Conservation (phyloP, 257 asterid species). For the Anisodus acutangulus region DNA sequence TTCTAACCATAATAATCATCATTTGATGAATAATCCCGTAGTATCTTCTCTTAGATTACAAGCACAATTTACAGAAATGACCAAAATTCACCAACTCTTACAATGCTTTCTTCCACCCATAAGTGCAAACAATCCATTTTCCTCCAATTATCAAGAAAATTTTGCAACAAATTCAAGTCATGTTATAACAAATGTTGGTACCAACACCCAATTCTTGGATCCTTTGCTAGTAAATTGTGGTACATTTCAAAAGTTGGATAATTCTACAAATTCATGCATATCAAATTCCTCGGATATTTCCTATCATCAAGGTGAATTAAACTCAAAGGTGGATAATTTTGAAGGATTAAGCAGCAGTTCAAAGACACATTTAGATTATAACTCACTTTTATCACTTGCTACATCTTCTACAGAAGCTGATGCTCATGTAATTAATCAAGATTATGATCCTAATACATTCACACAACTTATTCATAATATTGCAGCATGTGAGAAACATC, state of each 20-base stretch:
- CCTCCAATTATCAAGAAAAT: constrained; percentile 29
- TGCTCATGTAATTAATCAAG: constrained; percentile 27
- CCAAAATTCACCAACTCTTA: constrained; percentile 41
- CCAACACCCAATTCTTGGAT: constrained; percentile 8
- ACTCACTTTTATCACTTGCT: constrained; percentile 29
- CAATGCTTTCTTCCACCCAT: constrained; percentile 37
- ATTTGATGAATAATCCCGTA: neutral
- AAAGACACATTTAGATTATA: neutral
- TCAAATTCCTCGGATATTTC: constrained; percentile 14
- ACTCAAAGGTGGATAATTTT: constrained; percentile 12
- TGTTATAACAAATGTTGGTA: neutral
- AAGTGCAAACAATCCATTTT: constrained; percentile 29
- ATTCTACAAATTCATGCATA: constrained; percentile 6
- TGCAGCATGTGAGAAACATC: constrained; percentile 20
- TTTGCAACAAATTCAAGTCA: constrained; percentile 26
- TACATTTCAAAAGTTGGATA: constrained; percentile 9
- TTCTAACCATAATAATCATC: neutral
- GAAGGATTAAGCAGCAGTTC: constrained; percentile 25
- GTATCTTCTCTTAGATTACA: constrained; percentile 32
- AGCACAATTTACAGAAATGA: constrained; percentile 29
- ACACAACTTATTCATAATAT: neutral
- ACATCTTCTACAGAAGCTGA: neutral
- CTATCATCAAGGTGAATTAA: constrained; percentile 24
- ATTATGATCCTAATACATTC: constrained; percentile 23
- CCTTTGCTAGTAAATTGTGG: neutral